These are phyloP conservation scores for Pyrus communis DNA, from an alignment of 306 rosid species.

Conservation along the genomic window DNA sequence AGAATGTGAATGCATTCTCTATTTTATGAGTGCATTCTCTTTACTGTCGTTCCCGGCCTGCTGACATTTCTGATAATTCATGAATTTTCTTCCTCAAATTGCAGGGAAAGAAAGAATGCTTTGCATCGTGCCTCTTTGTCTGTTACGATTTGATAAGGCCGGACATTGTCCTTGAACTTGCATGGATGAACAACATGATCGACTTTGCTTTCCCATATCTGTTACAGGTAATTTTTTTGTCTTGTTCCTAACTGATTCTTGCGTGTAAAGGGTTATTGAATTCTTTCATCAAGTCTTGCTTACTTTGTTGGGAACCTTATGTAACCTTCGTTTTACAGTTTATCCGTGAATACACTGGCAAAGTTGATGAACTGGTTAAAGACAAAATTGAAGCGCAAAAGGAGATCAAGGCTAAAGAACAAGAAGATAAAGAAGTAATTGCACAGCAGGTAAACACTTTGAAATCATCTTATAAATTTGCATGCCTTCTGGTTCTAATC, in stretches of 20 bases:
- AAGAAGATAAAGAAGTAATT: slow-evolving; percentile 84
- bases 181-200: slow-evolving; percentile 91
- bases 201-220: slow-evolving; percentile 94
- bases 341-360: slow-evolving; percentile 93
- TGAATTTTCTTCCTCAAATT: background rate
- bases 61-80: background rate
- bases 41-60: background rate
- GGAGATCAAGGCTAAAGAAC: slow-evolving; percentile 71
- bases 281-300: background rate
- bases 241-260: background rate
- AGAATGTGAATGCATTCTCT: no score
- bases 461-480: background rate
- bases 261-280: background rate
- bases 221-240: slow-evolving; percentile 56
- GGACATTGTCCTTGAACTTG: slow-evolving; percentile 83
- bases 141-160: slow-evolving; percentile 88
- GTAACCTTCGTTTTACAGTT: slow-evolving; percentile 41
- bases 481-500: background rate
- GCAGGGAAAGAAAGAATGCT: slow-evolving; percentile 99
- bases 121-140: slow-evolving; percentile 94
- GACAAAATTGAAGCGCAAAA: slow-evolving; percentile 70
- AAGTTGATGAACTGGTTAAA: slow-evolving; percentile 91
- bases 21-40: background rate
- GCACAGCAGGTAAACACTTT: slow-evolving; percentile 71
- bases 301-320: background rate